Conservation (phyloP, 169 alveolate species). For the Cyclospora cayetanensis region DNA sequence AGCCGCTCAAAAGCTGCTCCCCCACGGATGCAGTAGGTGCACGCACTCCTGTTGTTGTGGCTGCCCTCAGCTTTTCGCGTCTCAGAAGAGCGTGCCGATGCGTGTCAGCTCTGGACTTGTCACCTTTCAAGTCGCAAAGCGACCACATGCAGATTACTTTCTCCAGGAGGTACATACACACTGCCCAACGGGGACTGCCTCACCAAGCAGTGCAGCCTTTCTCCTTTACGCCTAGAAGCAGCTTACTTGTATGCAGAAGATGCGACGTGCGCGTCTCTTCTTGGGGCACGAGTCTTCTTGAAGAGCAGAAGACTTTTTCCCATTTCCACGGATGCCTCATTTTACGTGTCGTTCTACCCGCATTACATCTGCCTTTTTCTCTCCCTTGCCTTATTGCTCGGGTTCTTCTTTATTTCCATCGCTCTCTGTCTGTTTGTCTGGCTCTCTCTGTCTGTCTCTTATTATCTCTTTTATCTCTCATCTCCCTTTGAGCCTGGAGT, state of each 20-base stretch:
- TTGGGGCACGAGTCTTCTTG: no score
- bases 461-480: not conserved
- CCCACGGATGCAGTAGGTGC: no score
- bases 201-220: no score
- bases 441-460: not conserved
- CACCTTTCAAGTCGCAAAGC: constrained; percentile 39
- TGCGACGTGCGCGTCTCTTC: no score
- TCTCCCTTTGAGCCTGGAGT: not conserved
- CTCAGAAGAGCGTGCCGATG: not conserved
- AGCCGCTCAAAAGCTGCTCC: no score
- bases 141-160: constrained; percentile 30
- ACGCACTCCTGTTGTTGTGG: not conserved
- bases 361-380: not conserved
- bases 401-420: not conserved
- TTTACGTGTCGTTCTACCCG: not conserved
- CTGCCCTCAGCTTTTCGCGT: not conserved
- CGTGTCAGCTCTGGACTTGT: not conserved
- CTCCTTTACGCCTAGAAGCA: no score
- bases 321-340: no score
- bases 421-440: not conserved
- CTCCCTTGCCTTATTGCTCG: not conserved
- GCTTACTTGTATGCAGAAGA: no score
- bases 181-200: not conserved
- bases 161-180: constrained; percentile 3
- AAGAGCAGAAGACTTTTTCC: no score